Evolutionary conservation across 2,329 filamentous ascomycete species (phyloP).

Genomic region (Alternaria atra): DNA sequence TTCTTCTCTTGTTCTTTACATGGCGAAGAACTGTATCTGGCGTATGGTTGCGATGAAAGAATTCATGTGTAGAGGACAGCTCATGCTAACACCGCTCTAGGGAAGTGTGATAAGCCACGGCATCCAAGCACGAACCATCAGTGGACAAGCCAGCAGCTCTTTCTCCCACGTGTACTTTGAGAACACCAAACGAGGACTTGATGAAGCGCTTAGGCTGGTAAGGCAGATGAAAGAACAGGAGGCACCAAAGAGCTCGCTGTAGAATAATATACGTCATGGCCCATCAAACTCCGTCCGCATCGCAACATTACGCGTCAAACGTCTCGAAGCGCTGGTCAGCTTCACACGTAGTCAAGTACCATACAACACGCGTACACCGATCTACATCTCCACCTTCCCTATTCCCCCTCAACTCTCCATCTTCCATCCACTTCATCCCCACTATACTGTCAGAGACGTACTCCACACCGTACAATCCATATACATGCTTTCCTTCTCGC

Average conservation of each 20-base stretch:
- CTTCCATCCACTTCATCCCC: background rate
- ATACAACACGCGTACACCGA: background rate
- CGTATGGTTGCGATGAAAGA: background rate
- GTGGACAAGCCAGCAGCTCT: constrained; percentile 48
- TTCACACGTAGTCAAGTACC: background rate
- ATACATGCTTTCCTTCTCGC: background rate
- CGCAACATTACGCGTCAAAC: background rate
- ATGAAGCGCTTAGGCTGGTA: constrained; percentile 41
- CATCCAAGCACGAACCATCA: constrained; percentile 48
- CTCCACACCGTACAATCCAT: background rate
- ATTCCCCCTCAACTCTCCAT: background rate
- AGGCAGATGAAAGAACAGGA: constrained; percentile 40
- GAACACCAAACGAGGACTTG: constrained; percentile 43
- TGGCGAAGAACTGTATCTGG: background rate
- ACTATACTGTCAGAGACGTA: constrained; percentile 1
- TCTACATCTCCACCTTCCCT: background rate
- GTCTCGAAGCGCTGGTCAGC: background rate
- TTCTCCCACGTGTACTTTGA: constrained; percentile 49
- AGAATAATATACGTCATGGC: constrained; percentile 3
- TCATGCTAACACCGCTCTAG: constrained; percentile 21
- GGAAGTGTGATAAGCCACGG: constrained; percentile 48
- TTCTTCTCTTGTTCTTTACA: background rate
- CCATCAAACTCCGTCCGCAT: background rate
- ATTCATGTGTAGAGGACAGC: background rate
- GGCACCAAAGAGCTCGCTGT: constrained; percentile 33